A percentile compares a stretch with the other conserved stretches of the same genome.
These are phyloP conservation scores for Saccharum officinarum DNA, from an alignment of 176 grass and related monocot genomes.

Conservation along the genomic window DNA sequence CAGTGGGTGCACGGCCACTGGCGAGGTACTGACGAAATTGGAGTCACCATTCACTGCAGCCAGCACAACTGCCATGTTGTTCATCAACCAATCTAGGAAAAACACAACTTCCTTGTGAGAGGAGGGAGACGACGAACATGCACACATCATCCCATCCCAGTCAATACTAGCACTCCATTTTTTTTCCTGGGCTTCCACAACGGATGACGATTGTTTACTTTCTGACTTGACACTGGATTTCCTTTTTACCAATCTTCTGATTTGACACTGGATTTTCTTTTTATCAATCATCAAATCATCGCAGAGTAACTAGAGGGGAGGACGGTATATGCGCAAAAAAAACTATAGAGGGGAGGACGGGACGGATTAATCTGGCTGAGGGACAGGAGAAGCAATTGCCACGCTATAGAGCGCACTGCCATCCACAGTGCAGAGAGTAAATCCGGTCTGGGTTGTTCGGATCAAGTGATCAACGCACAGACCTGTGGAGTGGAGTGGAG, in stretches of 20 bases:
- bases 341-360: neutral
- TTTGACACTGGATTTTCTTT: neutral
- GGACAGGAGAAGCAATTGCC: neutral
- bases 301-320: neutral
- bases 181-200: neutral
- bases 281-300: neutral
- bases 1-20: neutral
- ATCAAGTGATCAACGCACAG: neutral
- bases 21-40: neutral
- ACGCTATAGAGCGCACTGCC: neutral
- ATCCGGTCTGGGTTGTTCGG: neutral
- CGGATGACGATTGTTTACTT: neutral
- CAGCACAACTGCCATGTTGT: neutral
- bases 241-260: neutral
- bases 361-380: neutral
- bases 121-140: neutral
- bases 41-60: neutral
- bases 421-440: slow-evolving; percentile 28
- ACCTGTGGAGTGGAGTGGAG: neutral
- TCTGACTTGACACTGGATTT: neutral
- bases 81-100: neutral
- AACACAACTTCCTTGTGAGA: neutral
- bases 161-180: neutral
- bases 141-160: neutral
- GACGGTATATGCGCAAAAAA: neutral